Evolutionary conservation across 2,329 filamentous ascomycete species (phyloP).

Genomic region (Sphaerulina vaccinii): DNA sequence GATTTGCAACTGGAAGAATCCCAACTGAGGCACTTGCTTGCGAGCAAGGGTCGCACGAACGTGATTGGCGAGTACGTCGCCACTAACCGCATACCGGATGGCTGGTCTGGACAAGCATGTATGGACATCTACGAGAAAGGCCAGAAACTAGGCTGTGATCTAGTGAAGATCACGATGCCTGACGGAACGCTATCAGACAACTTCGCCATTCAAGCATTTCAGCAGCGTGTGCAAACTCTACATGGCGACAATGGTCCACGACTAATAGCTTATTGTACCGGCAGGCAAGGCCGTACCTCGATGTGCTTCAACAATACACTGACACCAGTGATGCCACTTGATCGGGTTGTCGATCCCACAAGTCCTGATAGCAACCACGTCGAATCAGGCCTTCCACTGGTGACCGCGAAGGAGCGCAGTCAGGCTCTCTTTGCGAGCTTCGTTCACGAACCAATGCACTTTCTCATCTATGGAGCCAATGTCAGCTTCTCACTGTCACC

Average conservation of each 20-base stretch:
- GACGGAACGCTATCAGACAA: constrained; percentile 62
- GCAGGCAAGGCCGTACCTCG: constrained; percentile 61
- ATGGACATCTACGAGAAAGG: constrained; percentile 59
- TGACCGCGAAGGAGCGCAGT: constrained; percentile 65
- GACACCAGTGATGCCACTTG: constrained; percentile 51
- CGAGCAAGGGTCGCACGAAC: constrained; percentile 56
- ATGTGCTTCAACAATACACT: constrained; percentile 65
- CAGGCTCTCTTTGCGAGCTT: constrained; percentile 66
- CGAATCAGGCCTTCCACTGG: constrained; percentile 37
- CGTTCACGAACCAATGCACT: constrained; percentile 66
- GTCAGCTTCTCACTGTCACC: constrained; percentile 72
- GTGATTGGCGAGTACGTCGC: constrained; percentile 58
- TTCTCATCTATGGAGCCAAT: constrained; percentile 72
- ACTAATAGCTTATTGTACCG: constrained; percentile 54
- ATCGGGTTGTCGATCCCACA: constrained; percentile 1
- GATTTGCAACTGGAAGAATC: constrained; percentile 59
- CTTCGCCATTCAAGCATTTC: constrained; percentile 58
- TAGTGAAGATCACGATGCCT: constrained; percentile 61
- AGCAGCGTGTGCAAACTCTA: constrained; percentile 45
- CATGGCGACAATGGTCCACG: constrained; percentile 22
- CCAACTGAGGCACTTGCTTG: constrained; percentile 52
- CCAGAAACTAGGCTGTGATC: constrained; percentile 57
- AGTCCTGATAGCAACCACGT: not conserved
- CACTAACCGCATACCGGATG: constrained; percentile 40
- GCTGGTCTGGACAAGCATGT: constrained; percentile 60